Evolutionary conservation across 805 yeast genomes (phyloP), one percentile per base, ranked within the genome.

Genomic region (Candida patagonica): DNA sequence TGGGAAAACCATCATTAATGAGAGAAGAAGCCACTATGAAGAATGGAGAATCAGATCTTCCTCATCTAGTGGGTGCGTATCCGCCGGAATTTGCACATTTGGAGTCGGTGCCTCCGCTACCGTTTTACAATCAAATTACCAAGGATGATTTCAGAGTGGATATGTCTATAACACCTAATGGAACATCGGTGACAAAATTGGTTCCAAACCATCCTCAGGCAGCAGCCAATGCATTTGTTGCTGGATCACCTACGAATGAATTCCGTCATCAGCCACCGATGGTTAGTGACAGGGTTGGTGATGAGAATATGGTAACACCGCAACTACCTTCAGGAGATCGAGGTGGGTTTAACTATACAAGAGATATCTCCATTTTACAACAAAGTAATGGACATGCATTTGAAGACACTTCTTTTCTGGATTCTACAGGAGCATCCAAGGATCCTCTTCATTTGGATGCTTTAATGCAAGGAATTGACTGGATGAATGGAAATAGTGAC

Each of bases 121-220:
- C 96, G 6, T 81, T 87, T 53, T 87, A 86, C 60, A 84, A 83
- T 54, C 95, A 87, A 58, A 87, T 87, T 54, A 81, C 88, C 23
- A 79, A 77, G 51, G 96, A 87, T 57, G 89, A 85, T 57, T 87
- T 85, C 63, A 80, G 80, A 37, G 80, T 95, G 0, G 76, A 82
- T 23, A 80, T 87, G 1, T 77, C 85, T 2, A 87, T 94, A 0
- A 81, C 95, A 0, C 95, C 95, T 1, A 84, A 84, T 49, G 96
- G 96, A 41, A 87, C 96, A 0, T 84, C 96, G 0, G 71, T 86
- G 17, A 87, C 96, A 1, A 86, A 88, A 0, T 69, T 87, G 48
- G 88, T 85, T 1, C 96, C 95, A 2, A 85, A 42, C 10, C 45
- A 44, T 25, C 46, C 51, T 10, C 37, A 45, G 24, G 51, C 49